Base-by-base conservation (phyloP, 441 rosid species). In the Caryocar brasiliense region DNA sequence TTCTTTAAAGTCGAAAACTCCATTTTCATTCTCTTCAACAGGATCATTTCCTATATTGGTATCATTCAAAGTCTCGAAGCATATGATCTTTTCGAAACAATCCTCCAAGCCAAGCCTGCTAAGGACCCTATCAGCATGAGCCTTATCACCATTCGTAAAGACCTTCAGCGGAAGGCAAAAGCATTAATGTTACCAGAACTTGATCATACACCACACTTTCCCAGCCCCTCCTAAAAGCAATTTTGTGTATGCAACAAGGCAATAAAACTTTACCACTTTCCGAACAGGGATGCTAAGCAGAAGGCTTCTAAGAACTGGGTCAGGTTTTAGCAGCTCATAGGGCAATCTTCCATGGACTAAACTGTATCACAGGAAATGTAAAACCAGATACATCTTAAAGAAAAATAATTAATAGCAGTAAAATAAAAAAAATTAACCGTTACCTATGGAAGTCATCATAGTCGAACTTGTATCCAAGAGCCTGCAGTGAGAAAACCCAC, bases 341-440 rank as follows among this genome's bases (percentile, higher is more conserved):
- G 98, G 98, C 61, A 92, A 70, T 68, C 84, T 83, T 41, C 94
- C 98, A 64, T 86, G 95, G 51, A 86, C 89, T 64, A 56, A 75
- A 62, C 92, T 86, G 79, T 30, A 43, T 40, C 54, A 59, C 47
- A 59, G 4, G 28, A 38, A 48, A 12, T 34, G 17, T 59, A 7
- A 68, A 40, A 51, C 15, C 17, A 7, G 7, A 52, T 20, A 22
- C 1, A 29, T 21, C 6, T 14, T 5, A 30, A 30, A 10, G 50
- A 56, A 6, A n/a, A 2, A 12, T 1, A 33, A n/a, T 17, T 9
- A 3, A 37, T 32, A 49, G 14, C 18, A 40, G n/a, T 18, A 10
- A 9, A 21, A 42, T 2, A 7, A 12, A 17, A 36, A 42, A 43
- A 17, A 12, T 3, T 2, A 45, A 41, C 32, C 5, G 20, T 47